Conservation (phyloP, 805 yeast genomes). For the Saccharomycopsis fibuligera region DNA sequence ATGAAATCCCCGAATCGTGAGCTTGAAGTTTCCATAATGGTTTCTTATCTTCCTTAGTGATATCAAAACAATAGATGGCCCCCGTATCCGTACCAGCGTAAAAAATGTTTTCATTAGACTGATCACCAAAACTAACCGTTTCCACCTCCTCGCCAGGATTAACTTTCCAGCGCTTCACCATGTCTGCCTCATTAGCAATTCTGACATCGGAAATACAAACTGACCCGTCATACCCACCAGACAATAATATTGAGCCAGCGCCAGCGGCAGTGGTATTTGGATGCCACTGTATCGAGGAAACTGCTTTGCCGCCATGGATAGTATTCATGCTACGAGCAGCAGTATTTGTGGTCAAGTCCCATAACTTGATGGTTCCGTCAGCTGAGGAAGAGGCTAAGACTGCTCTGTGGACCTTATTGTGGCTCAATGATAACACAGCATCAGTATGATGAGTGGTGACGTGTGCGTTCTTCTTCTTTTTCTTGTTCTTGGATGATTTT, state of each 20-base stretch:
- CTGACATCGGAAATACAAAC: slow-evolving; percentile 83
- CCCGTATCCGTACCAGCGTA: slow-evolving; percentile 94
- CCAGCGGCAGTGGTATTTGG: slow-evolving; percentile 27
- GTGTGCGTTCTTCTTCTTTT: slow-evolving; percentile 43
- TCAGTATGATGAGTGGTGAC: slow-evolving; percentile 80
- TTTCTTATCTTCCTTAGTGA: slow-evolving; percentile 52
- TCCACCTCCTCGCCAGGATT: slow-evolving; percentile 77
- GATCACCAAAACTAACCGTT: slow-evolving; percentile 54
- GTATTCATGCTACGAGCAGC: slow-evolving; percentile 72
- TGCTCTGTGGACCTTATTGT: slow-evolving; percentile 74
- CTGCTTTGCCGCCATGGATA: slow-evolving; percentile 73
- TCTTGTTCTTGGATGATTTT: slow-evolving; percentile 41
- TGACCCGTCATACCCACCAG: slow-evolving; percentile 91
- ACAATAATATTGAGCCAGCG: slow-evolving; percentile 63
- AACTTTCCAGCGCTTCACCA: slow-evolving; percentile 61
- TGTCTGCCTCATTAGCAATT: slow-evolving; percentile 49
- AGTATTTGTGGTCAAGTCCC: slow-evolving; percentile 76
- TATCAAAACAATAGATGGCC: slow-evolving; percentile 81
- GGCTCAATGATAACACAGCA: slow-evolving; percentile 83
- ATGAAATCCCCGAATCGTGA: slow-evolving; percentile 89
- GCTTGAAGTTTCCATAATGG: slow-evolving; percentile 96
- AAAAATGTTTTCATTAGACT: slow-evolving; percentile 39
- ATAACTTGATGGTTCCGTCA: slow-evolving; percentile 86
- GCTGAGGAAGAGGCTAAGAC: slow-evolving; percentile 93
- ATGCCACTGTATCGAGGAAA: slow-evolving; percentile 87